phyloP scores from a whole-genome alignment of 2,329 filamentous ascomycete genomes.

The Colletotrichum sp. region DNA sequence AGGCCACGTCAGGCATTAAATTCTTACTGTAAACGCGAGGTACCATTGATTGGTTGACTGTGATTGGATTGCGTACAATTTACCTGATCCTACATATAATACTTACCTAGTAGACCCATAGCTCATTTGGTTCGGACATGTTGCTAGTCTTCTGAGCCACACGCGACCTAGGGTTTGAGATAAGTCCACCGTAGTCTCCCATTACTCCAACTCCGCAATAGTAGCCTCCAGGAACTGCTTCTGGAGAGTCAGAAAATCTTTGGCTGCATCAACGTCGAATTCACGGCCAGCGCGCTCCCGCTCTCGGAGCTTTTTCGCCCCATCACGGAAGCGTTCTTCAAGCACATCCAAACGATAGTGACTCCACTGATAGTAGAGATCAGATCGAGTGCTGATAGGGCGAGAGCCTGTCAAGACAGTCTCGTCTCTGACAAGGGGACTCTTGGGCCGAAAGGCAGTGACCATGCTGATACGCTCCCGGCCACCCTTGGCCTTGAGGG shows the following conservation, averaged over 20 bases:
- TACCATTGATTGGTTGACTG: not conserved
- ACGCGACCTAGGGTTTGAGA: not conserved
- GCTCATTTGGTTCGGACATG: not conserved
- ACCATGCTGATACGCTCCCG: constrained; percentile 70
- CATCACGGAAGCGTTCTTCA: constrained; percentile 52
- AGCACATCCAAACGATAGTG: constrained; percentile 69
- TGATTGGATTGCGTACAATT: not conserved
- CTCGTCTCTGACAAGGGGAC: constrained; percentile 60
- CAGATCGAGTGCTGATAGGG: constrained; percentile 59
- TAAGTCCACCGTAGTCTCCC: not conserved
- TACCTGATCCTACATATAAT: not conserved
- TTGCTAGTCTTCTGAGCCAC: not conserved
- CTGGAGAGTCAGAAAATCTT: not conserved
- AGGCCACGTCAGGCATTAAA: not conserved
- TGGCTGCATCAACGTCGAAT: not conserved
- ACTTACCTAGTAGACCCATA: not conserved
- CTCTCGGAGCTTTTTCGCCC: not conserved
- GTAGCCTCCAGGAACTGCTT: not conserved
- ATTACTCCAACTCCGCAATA: not conserved
- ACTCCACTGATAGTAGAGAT: constrained; percentile 65
- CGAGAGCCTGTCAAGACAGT: constrained; percentile 66
- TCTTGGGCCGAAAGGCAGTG: constrained; percentile 67
- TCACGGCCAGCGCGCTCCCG: not conserved
- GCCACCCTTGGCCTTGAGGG: constrained; percentile 63
- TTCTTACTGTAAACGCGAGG: not conserved